phyloP scores from a whole-genome alignment of 371 early-diverging fungal species.

The Syncephalastrum sp. region DNA sequence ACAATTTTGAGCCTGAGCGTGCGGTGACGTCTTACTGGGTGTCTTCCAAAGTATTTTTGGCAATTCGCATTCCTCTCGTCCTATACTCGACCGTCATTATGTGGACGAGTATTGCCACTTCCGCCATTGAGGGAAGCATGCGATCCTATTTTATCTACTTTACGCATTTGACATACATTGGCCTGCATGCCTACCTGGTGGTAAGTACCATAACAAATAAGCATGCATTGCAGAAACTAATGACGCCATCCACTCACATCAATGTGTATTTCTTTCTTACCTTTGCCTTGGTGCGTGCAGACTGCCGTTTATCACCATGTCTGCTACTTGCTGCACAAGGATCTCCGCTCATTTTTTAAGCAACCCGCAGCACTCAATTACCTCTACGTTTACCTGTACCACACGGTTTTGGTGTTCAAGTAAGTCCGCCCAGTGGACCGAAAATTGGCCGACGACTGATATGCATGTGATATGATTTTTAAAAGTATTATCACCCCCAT shows the following conservation, averaged over 20 bases:
- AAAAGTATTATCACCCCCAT: constrained; percentile 52
- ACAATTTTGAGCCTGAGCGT: constrained; percentile 51
- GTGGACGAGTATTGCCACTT: constrained; percentile 38
- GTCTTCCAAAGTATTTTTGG: constrained; percentile 38
- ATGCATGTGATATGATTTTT: background rate
- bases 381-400: constrained; percentile 42
- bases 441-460: no score
- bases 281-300: constrained; percentile 6
- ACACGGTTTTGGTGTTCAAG: constrained; percentile 45
- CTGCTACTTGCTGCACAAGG: constrained; percentile 20
- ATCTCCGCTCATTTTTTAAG: constrained; percentile 26
- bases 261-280: background rate
- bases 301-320: constrained; percentile 30
- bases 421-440: constrained; percentile 15
- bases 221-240: constrained; percentile 1
- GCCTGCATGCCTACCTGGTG: constrained; percentile 50
- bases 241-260: background rate
- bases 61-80: constrained; percentile 35
- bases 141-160: constrained; percentile 43
- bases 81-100: constrained; percentile 44
- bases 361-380: constrained; percentile 42
- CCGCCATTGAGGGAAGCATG: constrained; percentile 21
- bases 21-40: constrained; percentile 57
- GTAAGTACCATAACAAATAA: constrained; percentile 26
- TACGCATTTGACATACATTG: constrained; percentile 52